Evolutionary conservation across 805 yeast species (phyloP), one percentile per base, ranked within the genome.

Genomic region (Tetrapisispora taiwanensis): DNA sequence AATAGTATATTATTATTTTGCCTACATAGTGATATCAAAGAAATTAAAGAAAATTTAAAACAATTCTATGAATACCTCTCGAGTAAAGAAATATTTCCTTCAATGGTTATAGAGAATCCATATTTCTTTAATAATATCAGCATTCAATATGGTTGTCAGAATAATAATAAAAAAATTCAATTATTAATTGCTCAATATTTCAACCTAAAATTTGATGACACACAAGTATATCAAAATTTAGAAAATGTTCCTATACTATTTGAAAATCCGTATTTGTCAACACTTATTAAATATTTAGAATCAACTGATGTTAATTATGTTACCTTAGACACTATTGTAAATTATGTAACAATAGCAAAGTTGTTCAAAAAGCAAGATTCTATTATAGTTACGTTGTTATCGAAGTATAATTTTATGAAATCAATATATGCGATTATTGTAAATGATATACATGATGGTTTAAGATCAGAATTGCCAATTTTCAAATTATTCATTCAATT

Each of bases 401-500:
- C 58, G 27, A 51, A 49, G 34, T 49, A 51, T 1, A 34, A 37
- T 2, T 52, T 49, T 35, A 34, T 54, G 34, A 44, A 41, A n/a
- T 41, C 48, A 33, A 36, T 48, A 14, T 49, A 43, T 30, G 18
- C 26, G 8, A 31, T 24, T 7, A 8, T 36, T n/a, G 7, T 37
- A 5, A 14, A 37, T n/a, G 17, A 41, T 18, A 1, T 4, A 7
- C 2, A 12, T 4, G 15, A 1, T 14, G 14, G 9, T 4, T 15
- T 24, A 5, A n/a, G 14, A 1, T 33, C 15, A 7, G 13, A 34
- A 1, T 13, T 17, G 10, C 36, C 41, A 4, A 36, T 47, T 2
- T 50, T 52, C 28, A 47, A 46, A 18, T 46, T 58, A 2, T 46
- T 55, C 4, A 43, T 52, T 9, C 53, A 54, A 24, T 30, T 60